phyloP scores from a whole-genome alignment of 108 stramenopile species.

The Nitzschia sp. region DNA sequence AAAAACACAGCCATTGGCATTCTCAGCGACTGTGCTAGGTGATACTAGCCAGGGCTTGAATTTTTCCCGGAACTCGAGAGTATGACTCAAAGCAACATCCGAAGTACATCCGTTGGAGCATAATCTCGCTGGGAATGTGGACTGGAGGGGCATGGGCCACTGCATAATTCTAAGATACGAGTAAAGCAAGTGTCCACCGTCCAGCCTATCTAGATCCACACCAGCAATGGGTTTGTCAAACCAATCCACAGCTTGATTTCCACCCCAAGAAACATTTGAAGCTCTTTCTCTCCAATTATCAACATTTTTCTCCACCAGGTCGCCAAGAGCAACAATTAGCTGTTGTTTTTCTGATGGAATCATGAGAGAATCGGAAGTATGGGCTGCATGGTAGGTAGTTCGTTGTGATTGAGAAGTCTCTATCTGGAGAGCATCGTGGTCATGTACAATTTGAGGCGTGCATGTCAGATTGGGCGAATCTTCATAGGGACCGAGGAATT shows the following conservation, averaged over 20 bases:
- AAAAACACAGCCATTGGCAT: slow-evolving; percentile 59
- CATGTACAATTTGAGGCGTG: too few relatives aligned
- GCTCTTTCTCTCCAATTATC: slow-evolving; percentile 23
- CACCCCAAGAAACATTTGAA: slow-evolving; percentile 34
- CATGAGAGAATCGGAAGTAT: slow-evolving; percentile 12
- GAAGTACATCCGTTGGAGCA: slow-evolving; percentile 58
- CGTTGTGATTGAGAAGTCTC: not conserved
- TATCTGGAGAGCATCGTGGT: not conserved
- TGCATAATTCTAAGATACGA: slow-evolving; percentile 45
- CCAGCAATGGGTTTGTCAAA: not conserved
- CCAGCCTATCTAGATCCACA: slow-evolving; percentile 19
- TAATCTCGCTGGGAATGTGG: slow-evolving; percentile 62
- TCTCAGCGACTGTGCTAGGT: slow-evolving; percentile 48
- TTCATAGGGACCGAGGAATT: too few relatives aligned
- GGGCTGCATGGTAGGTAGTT: slow-evolving; percentile 17
- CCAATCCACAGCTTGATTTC: slow-evolving; percentile 7
- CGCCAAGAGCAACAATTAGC: slow-evolving; percentile 15
- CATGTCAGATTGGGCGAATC: too few relatives aligned
- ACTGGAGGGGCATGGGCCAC: slow-evolving; percentile 39
- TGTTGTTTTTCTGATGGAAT: slow-evolving; percentile 1
- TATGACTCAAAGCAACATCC: slow-evolving; percentile 57
- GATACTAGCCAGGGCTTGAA: slow-evolving; percentile 68
- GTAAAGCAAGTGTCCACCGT: slow-evolving; percentile 26
- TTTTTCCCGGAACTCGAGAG: slow-evolving; percentile 68
- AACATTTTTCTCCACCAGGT: slow-evolving; percentile 1